phyloP scores from a whole-genome alignment of 352 stramenopile genomes.

The Phytopythium kandeliae region DNA sequence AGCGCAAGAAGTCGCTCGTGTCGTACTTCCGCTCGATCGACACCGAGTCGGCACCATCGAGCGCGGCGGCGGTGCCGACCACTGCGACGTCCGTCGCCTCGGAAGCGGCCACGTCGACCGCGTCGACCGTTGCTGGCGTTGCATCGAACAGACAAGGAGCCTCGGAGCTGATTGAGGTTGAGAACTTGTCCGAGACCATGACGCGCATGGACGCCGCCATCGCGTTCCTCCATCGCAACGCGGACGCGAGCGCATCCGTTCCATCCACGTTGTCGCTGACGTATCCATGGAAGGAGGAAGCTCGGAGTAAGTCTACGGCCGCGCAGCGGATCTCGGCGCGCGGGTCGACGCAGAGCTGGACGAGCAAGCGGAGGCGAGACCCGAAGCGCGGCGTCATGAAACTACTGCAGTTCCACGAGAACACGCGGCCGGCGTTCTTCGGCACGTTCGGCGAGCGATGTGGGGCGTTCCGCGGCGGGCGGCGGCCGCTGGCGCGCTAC shows the following conservation, averaged over 20 bases:
- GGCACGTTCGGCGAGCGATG: conserved; percentile 65
- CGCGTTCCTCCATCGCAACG: conserved; percentile 13
- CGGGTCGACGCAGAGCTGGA: conserved; percentile 32
- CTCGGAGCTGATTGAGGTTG: not conserved
- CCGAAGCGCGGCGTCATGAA: conserved; percentile 72
- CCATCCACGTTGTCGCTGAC: not conserved
- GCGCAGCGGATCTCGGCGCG: not conserved
- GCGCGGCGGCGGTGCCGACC: not conserved
- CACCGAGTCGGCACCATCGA: conserved; percentile 3
- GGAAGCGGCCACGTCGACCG: not conserved
- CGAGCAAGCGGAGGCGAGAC: conserved; percentile 40
- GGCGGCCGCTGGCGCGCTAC: conserved; percentile 58
- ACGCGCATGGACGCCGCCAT: conserved; percentile 44
- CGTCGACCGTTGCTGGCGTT: not conserved
- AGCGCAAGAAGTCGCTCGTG: conserved; percentile 58
- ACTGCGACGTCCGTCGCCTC: not conserved
- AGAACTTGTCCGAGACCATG: conserved; percentile 29
- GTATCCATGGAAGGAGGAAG: conserved; percentile 1
- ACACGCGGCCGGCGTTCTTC: conserved; percentile 73
- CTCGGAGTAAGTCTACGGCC: too few relatives aligned
- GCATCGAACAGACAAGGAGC: not conserved
- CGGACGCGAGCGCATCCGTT: not conserved
- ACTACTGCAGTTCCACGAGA: conserved; percentile 84
- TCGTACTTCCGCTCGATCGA: conserved; percentile 61
- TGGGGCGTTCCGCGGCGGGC: conserved; percentile 49